phyloP scores from a whole-genome alignment of 1,284 basidiomycete species.

The Quambalaria eucalypti region DNA sequence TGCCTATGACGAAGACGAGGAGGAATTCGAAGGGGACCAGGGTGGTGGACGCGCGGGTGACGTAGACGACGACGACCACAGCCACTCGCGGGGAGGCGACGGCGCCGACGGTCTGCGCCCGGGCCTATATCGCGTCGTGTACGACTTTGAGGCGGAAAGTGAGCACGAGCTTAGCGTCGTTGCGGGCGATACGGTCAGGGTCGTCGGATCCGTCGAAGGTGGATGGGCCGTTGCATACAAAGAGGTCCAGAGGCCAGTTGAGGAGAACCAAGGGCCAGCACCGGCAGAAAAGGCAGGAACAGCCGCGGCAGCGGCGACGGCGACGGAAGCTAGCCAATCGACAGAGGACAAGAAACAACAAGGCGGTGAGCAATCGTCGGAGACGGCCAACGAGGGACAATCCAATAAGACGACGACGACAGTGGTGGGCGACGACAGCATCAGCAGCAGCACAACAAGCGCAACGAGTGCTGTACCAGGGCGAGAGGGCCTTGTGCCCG shows the following conservation, averaged over 20 bases:
- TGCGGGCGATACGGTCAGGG: slow-evolving; percentile 6
- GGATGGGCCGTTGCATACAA: slow-evolving; percentile 21
- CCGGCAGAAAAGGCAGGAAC: too few relatives aligned
- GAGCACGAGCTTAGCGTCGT: slow-evolving; percentile 11
- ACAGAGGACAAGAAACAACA: too few relatives aligned
- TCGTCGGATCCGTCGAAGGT: slow-evolving; percentile 15
- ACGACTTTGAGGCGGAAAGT: slow-evolving; percentile 14
- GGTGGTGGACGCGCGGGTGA: neutral
- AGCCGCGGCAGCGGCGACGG: neutral
- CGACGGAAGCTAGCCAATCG: too few relatives aligned
- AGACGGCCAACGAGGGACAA: too few relatives aligned
- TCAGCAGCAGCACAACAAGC: too few relatives aligned
- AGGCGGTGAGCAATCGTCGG: too few relatives aligned
- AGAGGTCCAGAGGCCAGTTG: too few relatives aligned
- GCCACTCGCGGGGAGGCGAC: too few relatives aligned
- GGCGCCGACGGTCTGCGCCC: neutral
- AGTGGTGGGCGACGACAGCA: too few relatives aligned
- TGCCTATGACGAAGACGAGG: slow-evolving; percentile 4
- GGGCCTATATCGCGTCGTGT: slow-evolving; percentile 11
- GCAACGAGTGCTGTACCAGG: too few relatives aligned
- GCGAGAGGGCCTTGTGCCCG: neutral
- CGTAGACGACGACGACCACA: neutral
- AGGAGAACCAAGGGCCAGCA: too few relatives aligned
- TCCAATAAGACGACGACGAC: too few relatives aligned
- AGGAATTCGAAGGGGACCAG: slow-evolving; percentile 2